phyloP scores from a whole-genome alignment of 2,329 filamentous ascomycete species.

The Diaporthe capsici region DNA sequence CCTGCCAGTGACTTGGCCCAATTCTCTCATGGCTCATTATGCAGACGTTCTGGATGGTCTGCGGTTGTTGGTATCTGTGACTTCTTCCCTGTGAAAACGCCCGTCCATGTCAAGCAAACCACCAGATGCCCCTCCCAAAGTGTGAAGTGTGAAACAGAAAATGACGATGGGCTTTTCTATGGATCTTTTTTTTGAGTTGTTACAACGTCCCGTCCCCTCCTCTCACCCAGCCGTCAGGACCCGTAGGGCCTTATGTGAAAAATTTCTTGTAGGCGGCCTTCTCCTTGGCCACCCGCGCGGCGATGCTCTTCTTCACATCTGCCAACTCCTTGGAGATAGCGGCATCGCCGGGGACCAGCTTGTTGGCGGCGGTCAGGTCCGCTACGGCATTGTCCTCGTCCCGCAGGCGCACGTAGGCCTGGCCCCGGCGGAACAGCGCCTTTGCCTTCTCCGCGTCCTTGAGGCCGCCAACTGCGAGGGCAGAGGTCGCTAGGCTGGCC shows the following conservation, averaged over 20 bases:
- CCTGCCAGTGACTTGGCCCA: not conserved
- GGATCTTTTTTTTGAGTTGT: not conserved
- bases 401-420: conserved; percentile 82
- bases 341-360: conserved; percentile 80
- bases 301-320: conserved; percentile 81
- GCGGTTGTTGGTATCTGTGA: conserved; percentile 42
- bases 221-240: conserved; percentile 12
- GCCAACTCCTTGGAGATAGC: conserved; percentile 82
- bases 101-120: conserved; percentile 31
- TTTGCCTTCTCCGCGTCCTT: conserved; percentile 88
- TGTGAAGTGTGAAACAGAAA: conserved; percentile 5
- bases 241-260: conserved; percentile 68
- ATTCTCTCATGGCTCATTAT: conserved; percentile 25
- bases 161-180: not conserved
- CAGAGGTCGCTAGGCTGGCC: conserved; percentile 77
- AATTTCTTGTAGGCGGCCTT: conserved; percentile 95
- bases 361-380: conserved; percentile 82
- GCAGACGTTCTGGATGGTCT: conserved; percentile 18
- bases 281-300: conserved; percentile 85
- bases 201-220: not conserved
- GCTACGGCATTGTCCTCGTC: conserved; percentile 86
- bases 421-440: conserved; percentile 85
- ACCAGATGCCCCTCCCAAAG: conserved; percentile 22
- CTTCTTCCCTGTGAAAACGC: conserved; percentile 41
- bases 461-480: conserved; percentile 76